Conservation (phyloP, 75 land plant species). For the Chamaecyparis obtusa region DNA sequence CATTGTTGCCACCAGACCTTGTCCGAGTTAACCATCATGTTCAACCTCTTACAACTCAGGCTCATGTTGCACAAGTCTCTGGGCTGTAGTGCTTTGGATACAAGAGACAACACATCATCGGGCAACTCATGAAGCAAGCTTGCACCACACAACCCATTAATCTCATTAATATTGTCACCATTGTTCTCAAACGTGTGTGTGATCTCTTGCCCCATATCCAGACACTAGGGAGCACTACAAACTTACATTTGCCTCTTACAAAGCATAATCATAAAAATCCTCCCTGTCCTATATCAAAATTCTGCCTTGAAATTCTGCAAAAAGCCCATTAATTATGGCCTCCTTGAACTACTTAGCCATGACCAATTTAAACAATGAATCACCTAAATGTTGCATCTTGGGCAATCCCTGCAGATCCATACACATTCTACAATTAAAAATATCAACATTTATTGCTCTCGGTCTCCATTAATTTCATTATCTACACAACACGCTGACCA, state of each 20-base stretch:
- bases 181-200: background rate
- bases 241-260: background rate
- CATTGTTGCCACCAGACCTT: constrained; percentile 86
- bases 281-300: background rate
- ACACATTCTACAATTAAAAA: background rate
- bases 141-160: constrained; percentile 4
- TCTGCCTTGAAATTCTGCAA: background rate
- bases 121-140: constrained; percentile 54
- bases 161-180: background rate
- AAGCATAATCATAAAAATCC: background rate
- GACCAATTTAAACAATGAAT: background rate
- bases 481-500: background rate
- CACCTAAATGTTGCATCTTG: background rate
- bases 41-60: constrained; percentile 50
- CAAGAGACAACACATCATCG: constrained; percentile 65
- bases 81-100: constrained; percentile 40
- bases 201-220: background rate
- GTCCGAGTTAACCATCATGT: constrained; percentile 40
- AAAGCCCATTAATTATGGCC: background rate
- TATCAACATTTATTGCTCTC: background rate
- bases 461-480: background rate
- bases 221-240: background rate
- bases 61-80: constrained; percentile 65
- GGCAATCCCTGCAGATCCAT: background rate
- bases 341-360: background rate